Percentiles rank a stretch among this genome's conserved stretches.
Evolutionary conservation across 208 protist genomes (phyloP).

Genomic region (Leishmania tropica): DNA sequence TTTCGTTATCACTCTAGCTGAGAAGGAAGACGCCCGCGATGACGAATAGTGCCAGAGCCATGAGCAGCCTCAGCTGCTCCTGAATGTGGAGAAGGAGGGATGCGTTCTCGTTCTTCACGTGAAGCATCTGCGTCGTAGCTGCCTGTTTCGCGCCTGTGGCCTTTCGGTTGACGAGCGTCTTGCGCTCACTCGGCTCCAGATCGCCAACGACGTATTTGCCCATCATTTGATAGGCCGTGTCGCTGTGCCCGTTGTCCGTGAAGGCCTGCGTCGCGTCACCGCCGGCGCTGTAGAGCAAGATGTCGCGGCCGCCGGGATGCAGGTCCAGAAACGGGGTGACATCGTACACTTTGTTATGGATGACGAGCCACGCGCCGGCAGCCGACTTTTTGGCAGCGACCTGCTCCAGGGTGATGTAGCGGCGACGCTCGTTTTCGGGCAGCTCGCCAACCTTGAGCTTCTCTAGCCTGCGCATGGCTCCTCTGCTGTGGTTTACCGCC

Average conservation of each 20-base stretch:
- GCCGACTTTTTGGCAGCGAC: constrained; percentile 42
- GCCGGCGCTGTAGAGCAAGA: constrained; percentile 73
- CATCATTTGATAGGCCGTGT: constrained; percentile 61
- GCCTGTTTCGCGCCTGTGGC: background rate
- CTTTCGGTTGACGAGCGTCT: constrained; percentile 25
- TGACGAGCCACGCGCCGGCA: constrained; percentile 64
- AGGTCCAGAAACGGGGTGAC: constrained; percentile 71
- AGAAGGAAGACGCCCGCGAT: constrained; percentile 53
- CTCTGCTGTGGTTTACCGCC: constrained; percentile 57
- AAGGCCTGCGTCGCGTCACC: constrained; percentile 74
- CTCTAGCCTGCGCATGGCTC: constrained; percentile 47
- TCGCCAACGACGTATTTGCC: constrained; percentile 57
- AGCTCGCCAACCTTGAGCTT: constrained; percentile 56
- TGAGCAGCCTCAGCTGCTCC: constrained; percentile 52
- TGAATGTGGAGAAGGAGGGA: constrained; percentile 53
- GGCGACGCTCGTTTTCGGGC: constrained; percentile 35
- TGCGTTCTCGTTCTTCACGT: constrained; percentile 30
- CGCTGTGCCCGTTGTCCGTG: constrained; percentile 68
- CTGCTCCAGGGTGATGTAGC: constrained; percentile 40
- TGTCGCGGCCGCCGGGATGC: constrained; percentile 82
- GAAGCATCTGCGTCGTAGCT: constrained; percentile 9
- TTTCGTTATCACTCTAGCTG: constrained; percentile 10
- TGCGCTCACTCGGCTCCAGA: constrained; percentile 45
- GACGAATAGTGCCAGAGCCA: constrained; percentile 42
- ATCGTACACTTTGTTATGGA: constrained; percentile 90